These are phyloP conservation scores for Aeschynomene evenia DNA, from an alignment of 306 rosid species.

Conservation along the genomic window DNA sequence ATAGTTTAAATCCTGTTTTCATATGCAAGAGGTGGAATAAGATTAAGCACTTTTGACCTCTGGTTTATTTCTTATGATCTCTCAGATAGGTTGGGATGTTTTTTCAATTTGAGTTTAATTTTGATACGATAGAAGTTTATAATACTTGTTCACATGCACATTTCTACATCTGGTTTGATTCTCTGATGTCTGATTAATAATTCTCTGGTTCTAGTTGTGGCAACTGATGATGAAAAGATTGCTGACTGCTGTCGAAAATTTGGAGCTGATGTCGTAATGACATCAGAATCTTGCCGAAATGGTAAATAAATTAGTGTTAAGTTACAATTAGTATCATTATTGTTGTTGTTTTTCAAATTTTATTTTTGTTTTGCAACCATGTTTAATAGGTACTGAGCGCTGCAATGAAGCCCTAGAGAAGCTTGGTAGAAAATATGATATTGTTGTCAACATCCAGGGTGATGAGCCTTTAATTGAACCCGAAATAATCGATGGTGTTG, in stretches of 20 bases:
- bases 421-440: slow-evolving; percentile 77
- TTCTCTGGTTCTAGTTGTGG: slow-evolving; percentile 67
- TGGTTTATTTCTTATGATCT: too few relatives aligned
- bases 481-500: slow-evolving; percentile 85
- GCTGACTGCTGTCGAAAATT: slow-evolving; percentile 84
- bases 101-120: too few relatives aligned
- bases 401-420: slow-evolving; percentile 89
- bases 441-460: slow-evolving; percentile 97
- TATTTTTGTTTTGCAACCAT: neutral
- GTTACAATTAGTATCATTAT: neutral
- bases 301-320: slow-evolving; percentile 47
- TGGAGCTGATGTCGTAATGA: slow-evolving; percentile 95
- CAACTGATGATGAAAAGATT: slow-evolving; percentile 87
- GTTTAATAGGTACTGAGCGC: slow-evolving; percentile 77
- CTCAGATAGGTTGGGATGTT: too few relatives aligned
- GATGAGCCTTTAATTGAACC: slow-evolving; percentile 98
- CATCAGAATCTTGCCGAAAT: slow-evolving; percentile 81
- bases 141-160: too few relatives aligned
- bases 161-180: slow-evolving; percentile 14
- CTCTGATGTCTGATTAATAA: slow-evolving; percentile 24
- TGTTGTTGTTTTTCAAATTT: neutral
- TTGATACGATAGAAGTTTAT: too few relatives aligned
- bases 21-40: neutral
- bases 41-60: too few relatives aligned
- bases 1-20: slow-evolving; percentile 14